These are phyloP conservation scores for Candida albicans DNA, from an alignment of 1,139 yeast genomes.

Conservation along the genomic window DNA sequence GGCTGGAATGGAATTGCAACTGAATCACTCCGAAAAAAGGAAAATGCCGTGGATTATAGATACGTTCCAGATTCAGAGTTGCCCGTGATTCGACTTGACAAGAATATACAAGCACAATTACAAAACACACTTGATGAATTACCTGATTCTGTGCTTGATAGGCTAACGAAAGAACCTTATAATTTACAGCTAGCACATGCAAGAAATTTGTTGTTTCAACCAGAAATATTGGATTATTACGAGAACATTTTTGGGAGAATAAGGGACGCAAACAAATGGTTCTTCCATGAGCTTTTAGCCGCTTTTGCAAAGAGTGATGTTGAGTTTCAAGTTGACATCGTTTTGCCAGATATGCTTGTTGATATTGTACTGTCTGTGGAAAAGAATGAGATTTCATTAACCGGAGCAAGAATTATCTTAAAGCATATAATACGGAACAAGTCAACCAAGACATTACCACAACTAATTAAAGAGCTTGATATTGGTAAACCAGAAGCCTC, in stretches of 20 bases:
- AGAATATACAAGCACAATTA: conserved; percentile 36
- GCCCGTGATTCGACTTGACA: conserved; percentile 54
- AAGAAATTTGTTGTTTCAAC: conserved; percentile 53
- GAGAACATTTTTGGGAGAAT: conserved; percentile 37
- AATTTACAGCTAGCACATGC: conserved; percentile 72
- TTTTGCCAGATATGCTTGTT: conserved; percentile 30
- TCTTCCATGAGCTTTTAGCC: conserved; percentile 80
- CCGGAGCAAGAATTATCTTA: conserved; percentile 67
- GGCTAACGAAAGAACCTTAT: conserved; percentile 52
- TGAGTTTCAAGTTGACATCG: conserved; percentile 32
- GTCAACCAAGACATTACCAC: conserved; percentile 30
- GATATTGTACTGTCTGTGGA: conserved; percentile 26
- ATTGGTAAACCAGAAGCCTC: conserved; percentile 40
- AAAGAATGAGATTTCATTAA: conserved; percentile 29
- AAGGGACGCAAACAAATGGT: conserved; percentile 68
- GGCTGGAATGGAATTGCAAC: conserved; percentile 87
- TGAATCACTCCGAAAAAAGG: conserved; percentile 68
- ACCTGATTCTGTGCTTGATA: conserved; percentile 61
- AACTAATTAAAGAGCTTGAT: conserved; percentile 56
- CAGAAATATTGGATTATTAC: conserved; percentile 51
- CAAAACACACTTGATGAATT: conserved; percentile 50
- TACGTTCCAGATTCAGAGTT: conserved; percentile 95
- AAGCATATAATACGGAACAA: conserved; percentile 56
- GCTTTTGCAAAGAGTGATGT: conserved; percentile 54
- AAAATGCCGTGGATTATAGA: conserved; percentile 80